Conservation (phyloP, 495 filamentous ascomycete genomes). For the Jackrogersella multiformis region DNA sequence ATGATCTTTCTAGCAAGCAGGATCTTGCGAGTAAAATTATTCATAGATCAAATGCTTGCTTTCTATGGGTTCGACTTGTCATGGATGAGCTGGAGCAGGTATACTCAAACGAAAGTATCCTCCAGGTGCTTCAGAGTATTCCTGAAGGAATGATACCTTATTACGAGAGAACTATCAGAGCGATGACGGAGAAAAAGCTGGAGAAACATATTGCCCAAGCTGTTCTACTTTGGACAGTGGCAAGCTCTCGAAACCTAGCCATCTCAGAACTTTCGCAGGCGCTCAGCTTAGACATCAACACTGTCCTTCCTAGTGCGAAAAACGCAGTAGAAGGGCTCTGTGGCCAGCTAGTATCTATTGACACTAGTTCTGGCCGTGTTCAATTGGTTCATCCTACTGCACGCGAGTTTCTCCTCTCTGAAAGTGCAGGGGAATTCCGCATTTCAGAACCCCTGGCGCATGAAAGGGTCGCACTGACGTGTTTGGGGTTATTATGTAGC, state of each 20-base stretch:
- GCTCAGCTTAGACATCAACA: neutral
- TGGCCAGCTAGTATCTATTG: neutral
- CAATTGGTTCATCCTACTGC: neutral
- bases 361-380: neutral
- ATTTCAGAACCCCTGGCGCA: neutral
- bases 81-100: slow-evolving; percentile 1
- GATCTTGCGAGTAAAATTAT: neutral
- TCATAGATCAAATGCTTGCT: neutral
- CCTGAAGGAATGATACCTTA: slow-evolving; percentile 6
- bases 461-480: neutral
- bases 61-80: slow-evolving; percentile 1
- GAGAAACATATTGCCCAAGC: neutral
- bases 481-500: neutral
- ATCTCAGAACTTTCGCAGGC: neutral
- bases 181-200: neutral
- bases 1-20: neutral
- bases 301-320: neutral
- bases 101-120: slow-evolving; percentile 1
- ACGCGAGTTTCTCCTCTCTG: neutral
- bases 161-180: neutral
- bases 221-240: neutral
- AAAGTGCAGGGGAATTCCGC: neutral
- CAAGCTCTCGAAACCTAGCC: neutral
- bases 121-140: neutral
- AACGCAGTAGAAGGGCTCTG: neutral